Percentiles rank a stretch among this genome's conserved stretches.
phyloP scores from a whole-genome alignment of 2,329 filamentous ascomycete genomes.

The Pseudogymnoascus pannorum region DNA sequence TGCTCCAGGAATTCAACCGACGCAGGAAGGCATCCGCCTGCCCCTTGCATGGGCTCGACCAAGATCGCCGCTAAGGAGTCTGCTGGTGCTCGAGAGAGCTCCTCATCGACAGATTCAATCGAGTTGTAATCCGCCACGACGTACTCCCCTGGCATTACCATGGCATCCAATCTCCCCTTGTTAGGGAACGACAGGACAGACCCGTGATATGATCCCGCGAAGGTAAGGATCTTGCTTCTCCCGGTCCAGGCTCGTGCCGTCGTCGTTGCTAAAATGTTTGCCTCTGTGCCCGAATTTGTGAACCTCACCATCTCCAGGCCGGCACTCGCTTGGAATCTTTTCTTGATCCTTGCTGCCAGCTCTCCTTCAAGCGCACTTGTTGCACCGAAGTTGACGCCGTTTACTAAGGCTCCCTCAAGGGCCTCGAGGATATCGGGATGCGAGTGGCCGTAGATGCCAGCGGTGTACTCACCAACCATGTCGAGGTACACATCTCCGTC shows the following conservation, averaged over 20 bases:
- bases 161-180: constrained; percentile 32
- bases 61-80: constrained; percentile 45
- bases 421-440: constrained; percentile 45
- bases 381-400: constrained; percentile 47
- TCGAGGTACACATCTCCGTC: constrained; percentile 42
- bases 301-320: constrained; percentile 50
- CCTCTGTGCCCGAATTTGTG: constrained; percentile 60
- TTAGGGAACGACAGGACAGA: constrained; percentile 37
- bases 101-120: constrained; percentile 35
- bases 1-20: constrained; percentile 17
- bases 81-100: constrained; percentile 30
- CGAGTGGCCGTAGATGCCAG: constrained; percentile 60
- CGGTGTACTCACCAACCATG: constrained; percentile 56
- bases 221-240: constrained; percentile 19
- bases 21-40: constrained; percentile 50
- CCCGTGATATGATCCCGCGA: constrained; percentile 23
- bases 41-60: constrained; percentile 59
- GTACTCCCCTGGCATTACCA: constrained; percentile 21
- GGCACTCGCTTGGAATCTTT: constrained; percentile 38
- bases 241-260: constrained; percentile 19
- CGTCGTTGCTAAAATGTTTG: constrained; percentile 53
- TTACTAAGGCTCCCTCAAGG: constrained; percentile 37
- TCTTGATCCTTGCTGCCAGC: constrained; percentile 45
- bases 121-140: constrained; percentile 58
- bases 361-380: constrained; percentile 44